phyloP scores from a whole-genome alignment of 2,329 filamentous ascomycete species.

The Scytalidium sp. region DNA sequence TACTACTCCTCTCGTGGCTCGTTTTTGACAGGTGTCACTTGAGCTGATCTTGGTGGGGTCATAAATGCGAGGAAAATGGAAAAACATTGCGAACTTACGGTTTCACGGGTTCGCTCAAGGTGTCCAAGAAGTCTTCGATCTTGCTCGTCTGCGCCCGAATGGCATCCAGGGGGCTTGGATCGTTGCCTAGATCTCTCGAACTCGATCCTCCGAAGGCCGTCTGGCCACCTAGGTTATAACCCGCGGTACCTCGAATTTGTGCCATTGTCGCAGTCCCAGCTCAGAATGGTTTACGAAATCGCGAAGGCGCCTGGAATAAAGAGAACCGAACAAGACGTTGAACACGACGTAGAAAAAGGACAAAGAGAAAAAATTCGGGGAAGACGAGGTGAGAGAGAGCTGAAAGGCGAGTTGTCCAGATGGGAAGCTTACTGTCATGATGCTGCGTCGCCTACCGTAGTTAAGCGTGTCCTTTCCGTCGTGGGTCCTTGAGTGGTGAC shows the following conservation, averaged over 20 bases:
- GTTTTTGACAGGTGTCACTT: not conserved
- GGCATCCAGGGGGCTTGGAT: slow-evolving; percentile 62
- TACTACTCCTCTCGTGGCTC: not conserved
- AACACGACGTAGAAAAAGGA: slow-evolving; percentile 5
- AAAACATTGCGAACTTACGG: slow-evolving; percentile 67
- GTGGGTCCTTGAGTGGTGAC: not conserved
- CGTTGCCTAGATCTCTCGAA: slow-evolving; percentile 26
- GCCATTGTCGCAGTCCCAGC: slow-evolving; percentile 43
- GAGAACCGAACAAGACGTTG: not conserved
- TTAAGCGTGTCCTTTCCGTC: not conserved
- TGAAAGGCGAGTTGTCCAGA: not conserved
- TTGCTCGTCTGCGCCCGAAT: slow-evolving; percentile 96
- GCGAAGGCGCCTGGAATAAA: not conserved
- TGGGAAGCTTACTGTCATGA: not conserved
- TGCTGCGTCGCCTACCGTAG: not conserved
- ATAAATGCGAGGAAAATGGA: not conserved
- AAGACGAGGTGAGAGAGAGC: not conserved
- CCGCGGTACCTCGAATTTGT: slow-evolving; percentile 54
- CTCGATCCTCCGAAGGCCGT: slow-evolving; percentile 32
- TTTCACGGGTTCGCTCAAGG: slow-evolving; percentile 84
- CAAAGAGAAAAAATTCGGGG: slow-evolving; percentile 1
- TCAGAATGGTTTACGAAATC: slow-evolving; percentile 6
- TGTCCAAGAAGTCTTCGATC: slow-evolving; percentile 92
- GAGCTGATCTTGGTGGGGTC: not conserved
- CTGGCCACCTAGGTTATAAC: slow-evolving; percentile 35